Evolutionary conservation across 1,139 yeast species (phyloP), one percentile per base, ranked within the genome.

Genomic region (Taphrina communis): DNA sequence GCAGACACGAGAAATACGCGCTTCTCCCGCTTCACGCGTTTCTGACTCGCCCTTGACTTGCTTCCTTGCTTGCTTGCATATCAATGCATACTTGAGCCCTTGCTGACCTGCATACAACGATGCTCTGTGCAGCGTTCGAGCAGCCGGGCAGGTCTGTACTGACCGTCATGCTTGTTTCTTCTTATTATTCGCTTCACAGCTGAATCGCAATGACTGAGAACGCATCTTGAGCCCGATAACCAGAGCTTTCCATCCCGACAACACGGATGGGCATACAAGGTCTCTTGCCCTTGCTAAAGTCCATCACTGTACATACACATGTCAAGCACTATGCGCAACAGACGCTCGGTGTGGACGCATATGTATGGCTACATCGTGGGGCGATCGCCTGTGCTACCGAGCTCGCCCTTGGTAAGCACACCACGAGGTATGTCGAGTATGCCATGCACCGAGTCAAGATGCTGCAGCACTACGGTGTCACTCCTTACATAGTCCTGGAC

Each of bases 291-390:
- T 50, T 71, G 25, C 70, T 72, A 38, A 72, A 72, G 53, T 72
- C 74, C 17, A 72, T 72, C 55, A 71, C 73, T n/a, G 71, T 63
- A 42, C 41, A 31, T 35, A 51, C 59, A 6, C 68, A 65, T 58
- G 59, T 62, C 19, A 59, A 41, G 14, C 55, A 50, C 48, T 57
- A 56, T 62, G 65, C 65, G 8, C 52, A 59, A 31, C 68, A 46
- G 87, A 87, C 91, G 0, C 80, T 95, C 59, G 99, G 97, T 0
- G 88, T 95, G 31, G 99, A 95, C 76, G 94, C 97, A 0, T 95
- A 92, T 76, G 94, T 97, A 0, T 95, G 99, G 99, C 83, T 95
- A 11, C 99, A 95, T 78, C 85, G 91, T 71, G 93, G 96, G 1
- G 86, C 90, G 3, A 84, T 88, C 61, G 82, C 91, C 14, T 93